phyloP scores from a whole-genome alignment of 805 yeast species.

The Kodamaea restingae region DNA sequence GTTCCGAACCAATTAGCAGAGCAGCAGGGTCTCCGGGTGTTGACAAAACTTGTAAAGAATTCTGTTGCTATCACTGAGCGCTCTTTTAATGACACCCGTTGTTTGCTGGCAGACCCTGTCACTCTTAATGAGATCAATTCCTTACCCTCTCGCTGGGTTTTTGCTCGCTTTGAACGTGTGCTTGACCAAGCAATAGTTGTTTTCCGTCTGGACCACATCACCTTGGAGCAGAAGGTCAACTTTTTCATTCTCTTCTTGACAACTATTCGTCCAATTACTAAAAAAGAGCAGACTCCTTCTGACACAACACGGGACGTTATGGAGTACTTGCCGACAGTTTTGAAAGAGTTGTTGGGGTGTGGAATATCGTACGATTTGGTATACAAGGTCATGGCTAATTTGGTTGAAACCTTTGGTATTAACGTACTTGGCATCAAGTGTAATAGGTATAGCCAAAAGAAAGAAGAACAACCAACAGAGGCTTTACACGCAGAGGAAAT shows the following conservation, averaged over 20 bases:
- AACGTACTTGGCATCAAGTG: constrained; percentile 13
- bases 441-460: constrained; percentile 14
- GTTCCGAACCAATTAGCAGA: constrained; percentile 21
- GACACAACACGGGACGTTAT: constrained; percentile 30
- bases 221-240: constrained; percentile 22
- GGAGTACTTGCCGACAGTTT: constrained; percentile 26
- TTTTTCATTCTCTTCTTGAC: constrained; percentile 23
- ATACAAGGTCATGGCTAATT: constrained; percentile 21
- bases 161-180: constrained; percentile 26
- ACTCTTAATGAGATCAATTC: constrained; percentile 28
- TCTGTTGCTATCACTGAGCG: constrained; percentile 18
- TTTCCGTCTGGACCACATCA: constrained; percentile 21
- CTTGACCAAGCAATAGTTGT: constrained; percentile 22
- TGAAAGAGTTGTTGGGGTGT: constrained; percentile 19
- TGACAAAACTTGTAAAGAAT: constrained; percentile 24
- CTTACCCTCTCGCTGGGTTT: constrained; percentile 33
- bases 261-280: constrained; percentile 23
- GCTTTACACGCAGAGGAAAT: not conserved
- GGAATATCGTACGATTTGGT: constrained; percentile 18
- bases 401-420: constrained; percentile 29
- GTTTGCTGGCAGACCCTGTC: constrained; percentile 31
- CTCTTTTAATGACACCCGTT: constrained; percentile 23
- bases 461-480: not conserved
- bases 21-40: constrained; percentile 25
- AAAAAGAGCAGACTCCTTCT: constrained; percentile 27